Evolutionary conservation across 495 filamentous ascomycete genomes (phyloP).

Genomic region (Aspergillus sclerotiicarbonarius): DNA sequence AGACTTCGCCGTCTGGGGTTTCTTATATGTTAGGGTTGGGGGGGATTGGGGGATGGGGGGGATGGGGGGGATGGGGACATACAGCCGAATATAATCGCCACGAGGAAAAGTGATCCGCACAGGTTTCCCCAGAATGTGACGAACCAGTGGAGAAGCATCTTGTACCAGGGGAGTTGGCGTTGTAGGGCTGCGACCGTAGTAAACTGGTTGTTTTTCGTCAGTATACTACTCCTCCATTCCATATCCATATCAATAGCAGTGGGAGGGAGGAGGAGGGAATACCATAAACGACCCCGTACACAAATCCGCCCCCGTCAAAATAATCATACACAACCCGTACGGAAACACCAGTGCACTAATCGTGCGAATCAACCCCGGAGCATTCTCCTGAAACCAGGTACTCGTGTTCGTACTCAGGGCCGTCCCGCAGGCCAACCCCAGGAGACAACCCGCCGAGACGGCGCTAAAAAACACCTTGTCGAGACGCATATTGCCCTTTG

Average conservation of each 20-base stretch:
- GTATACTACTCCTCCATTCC: background rate
- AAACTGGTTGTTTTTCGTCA: slow-evolving; percentile 32
- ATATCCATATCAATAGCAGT: too few species aligned
- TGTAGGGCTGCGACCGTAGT: slow-evolving; percentile 56
- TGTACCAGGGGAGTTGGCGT: slow-evolving; percentile 45
- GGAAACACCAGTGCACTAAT: slow-evolving; percentile 57
- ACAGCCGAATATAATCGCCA: slow-evolving; percentile 59
- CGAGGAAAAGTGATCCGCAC: slow-evolving; percentile 57
- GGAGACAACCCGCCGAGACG: slow-evolving; percentile 50
- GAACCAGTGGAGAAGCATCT: slow-evolving; percentile 54
- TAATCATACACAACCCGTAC: slow-evolving; percentile 57
- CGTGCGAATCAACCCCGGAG: slow-evolving; percentile 56
- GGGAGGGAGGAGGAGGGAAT: background rate
- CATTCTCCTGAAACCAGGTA: slow-evolving; percentile 61
- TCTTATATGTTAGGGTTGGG: slow-evolving; percentile 6
- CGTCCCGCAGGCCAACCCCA: slow-evolving; percentile 54
- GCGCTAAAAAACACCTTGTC: slow-evolving; percentile 56
- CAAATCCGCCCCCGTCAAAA: slow-evolving; percentile 58
- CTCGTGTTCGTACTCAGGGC: slow-evolving; percentile 50
- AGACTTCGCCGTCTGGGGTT: slow-evolving; percentile 52
- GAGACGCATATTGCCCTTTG: slow-evolving; percentile 52
- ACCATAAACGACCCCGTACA: slow-evolving; percentile 62
- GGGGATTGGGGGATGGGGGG: background rate
- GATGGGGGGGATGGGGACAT: slow-evolving; percentile 17
- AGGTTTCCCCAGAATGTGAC: slow-evolving; percentile 61